Conservation (phyloP, 805 yeast genomes). For the Wickerhamomyces canadensis region DNA sequence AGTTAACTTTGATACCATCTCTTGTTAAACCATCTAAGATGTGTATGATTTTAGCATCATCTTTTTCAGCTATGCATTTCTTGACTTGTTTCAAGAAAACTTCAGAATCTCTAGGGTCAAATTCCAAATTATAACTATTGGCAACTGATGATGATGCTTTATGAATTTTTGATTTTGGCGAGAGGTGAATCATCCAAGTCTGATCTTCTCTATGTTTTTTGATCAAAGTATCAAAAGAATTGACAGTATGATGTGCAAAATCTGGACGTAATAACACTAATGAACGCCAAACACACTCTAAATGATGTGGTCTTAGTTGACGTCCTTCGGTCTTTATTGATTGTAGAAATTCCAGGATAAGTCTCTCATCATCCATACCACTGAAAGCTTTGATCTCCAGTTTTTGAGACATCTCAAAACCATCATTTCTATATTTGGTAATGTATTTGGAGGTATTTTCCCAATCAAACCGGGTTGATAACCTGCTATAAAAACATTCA, state of each 20-base stretch:
- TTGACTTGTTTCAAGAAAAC: not conserved
- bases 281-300: conserved; percentile 6
- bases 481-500: conserved; percentile 5
- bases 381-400: conserved; percentile 5
- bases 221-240: not conserved
- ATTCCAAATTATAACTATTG: not conserved
- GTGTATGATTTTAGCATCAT: conserved; percentile 2
- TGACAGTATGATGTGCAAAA: not conserved
- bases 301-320: conserved; percentile 2
- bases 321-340: not conserved
- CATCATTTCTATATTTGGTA: conserved; percentile 7
- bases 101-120: not conserved
- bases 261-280: conserved; percentile 2
- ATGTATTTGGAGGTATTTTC: conserved; percentile 8
- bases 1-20: conserved; percentile 17
- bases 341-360: not conserved
- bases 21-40: conserved; percentile 8
- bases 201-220: not conserved
- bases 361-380: not conserved
- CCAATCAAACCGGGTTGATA: conserved; percentile 7
- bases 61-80: not conserved
- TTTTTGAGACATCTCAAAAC: conserved; percentile 1
- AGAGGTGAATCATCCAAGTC: not conserved
- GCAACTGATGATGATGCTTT: not conserved
- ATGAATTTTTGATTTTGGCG: not conserved